Conservation (phyloP, 2,329 filamentous ascomycete genomes). For the Hypocreales sp. region DNA sequence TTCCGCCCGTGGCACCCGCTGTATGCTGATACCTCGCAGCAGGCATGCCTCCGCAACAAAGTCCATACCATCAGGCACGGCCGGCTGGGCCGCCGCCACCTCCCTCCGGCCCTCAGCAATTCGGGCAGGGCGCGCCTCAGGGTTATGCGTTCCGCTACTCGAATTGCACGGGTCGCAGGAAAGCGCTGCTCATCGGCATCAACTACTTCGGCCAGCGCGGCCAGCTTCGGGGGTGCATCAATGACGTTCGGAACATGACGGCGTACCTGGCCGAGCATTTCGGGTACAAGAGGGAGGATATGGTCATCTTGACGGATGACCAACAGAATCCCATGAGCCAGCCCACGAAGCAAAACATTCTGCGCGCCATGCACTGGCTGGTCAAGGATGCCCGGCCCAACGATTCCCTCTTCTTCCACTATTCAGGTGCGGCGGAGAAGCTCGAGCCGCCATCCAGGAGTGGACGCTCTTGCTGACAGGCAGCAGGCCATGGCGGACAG, state of each 20-base stretch:
- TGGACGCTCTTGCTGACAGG: background rate
- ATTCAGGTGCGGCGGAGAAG: conserved; percentile 78
- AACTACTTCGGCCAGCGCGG: conserved; percentile 93
- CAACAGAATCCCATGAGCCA: conserved; percentile 96
- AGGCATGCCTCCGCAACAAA: conserved; percentile 8
- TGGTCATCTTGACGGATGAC: conserved; percentile 93
- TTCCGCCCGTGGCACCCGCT: too few relatives aligned
- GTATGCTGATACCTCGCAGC: too few relatives aligned
- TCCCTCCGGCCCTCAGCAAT: conserved; percentile 50
- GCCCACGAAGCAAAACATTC: conserved; percentile 87
- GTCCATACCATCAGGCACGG: conserved; percentile 1
- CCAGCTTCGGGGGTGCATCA: conserved; percentile 85
- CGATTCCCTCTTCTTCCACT: conserved; percentile 95
- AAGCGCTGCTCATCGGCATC: conserved; percentile 85
- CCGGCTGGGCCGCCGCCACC: conserved; percentile 49
- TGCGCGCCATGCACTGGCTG: conserved; percentile 95
- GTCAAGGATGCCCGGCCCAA: conserved; percentile 87
- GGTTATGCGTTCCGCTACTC: conserved; percentile 83
- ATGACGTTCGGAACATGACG: conserved; percentile 96
- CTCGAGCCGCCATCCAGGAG: too few relatives aligned
- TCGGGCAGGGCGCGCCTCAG: conserved; percentile 66
- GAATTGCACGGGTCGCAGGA: conserved; percentile 73
- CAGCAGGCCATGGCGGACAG: conserved; percentile 60
- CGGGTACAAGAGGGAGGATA: conserved; percentile 86
- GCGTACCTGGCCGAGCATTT: conserved; percentile 78